phyloP scores from a whole-genome alignment of 257 asterid species.

The Petunia secreta region DNA sequence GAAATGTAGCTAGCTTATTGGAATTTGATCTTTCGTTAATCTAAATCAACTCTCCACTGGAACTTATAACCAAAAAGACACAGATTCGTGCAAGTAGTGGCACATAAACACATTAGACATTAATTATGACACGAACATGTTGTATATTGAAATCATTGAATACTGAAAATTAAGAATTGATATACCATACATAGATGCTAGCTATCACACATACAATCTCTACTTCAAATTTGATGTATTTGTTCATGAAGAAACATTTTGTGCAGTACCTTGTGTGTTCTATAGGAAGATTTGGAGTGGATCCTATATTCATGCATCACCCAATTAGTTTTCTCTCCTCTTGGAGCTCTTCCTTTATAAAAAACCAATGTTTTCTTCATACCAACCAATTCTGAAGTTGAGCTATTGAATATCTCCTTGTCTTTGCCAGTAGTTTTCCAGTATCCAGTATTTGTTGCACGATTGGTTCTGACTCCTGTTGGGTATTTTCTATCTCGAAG shows the following conservation, averaged over 20 bases:
- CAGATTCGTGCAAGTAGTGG: too few species aligned
- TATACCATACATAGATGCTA: too few species aligned
- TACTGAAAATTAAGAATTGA: too few species aligned
- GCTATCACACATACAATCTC: too few species aligned
- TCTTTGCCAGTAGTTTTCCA: constrained; percentile 97
- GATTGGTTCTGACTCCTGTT: constrained; percentile 86
- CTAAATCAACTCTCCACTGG: too few species aligned
- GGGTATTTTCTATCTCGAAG: constrained; percentile 89
- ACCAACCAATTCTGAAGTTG: constrained; percentile 72
- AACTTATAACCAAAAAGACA: too few species aligned
- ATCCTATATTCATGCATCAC: constrained; percentile 97
- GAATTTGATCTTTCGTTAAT: too few species aligned
- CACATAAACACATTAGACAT: too few species aligned
- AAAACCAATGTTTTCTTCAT: constrained; percentile 95
- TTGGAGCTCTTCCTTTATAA: constrained; percentile 88
- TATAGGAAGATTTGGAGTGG: constrained; percentile 73
- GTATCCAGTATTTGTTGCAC: constrained; percentile 88
- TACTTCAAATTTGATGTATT: too few species aligned
- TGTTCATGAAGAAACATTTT: not conserved
- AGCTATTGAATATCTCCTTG: constrained; percentile 78
- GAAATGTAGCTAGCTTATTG: too few species aligned
- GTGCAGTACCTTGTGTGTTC: constrained; percentile 64
- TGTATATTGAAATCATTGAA: too few species aligned
- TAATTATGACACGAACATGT: too few species aligned
- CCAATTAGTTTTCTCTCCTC: constrained; percentile 95